Base-by-base conservation (phyloP, 495 filamentous ascomycete genomes). In the Corynascus novoguineensis region DNA sequence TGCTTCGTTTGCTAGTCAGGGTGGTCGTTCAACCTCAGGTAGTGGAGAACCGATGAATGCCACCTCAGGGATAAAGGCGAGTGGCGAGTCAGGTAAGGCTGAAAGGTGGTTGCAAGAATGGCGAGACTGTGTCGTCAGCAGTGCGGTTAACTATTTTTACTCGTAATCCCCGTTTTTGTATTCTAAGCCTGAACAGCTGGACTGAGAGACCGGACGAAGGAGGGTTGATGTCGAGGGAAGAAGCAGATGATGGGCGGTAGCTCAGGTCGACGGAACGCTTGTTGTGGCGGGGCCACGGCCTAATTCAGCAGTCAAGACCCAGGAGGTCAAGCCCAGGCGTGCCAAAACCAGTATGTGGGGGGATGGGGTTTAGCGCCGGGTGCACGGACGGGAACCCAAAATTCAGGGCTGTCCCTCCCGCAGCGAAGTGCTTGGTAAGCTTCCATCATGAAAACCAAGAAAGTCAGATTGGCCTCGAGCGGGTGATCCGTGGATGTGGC, bases 371-470 rank as follows among this genome's bases (percentile, higher is more conserved):
- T n/a, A 42, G 22, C 34, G 38, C 44, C 40, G 27, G 44, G 47
- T 48, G 58, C 58, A 60, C 58, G 53, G 58, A 55, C 58, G 38
- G 27, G 38, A 28, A 21, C 14, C 35, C 37, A 24, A 46, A 58
- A 58, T 58, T 58, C 56, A 58, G 48, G 48, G 56, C 24, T 48
- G 19, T 21, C 29, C 22, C 24, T 22, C 9, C 17, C 37, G n/a
- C 37, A 7, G 17, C 9, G 5, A 10, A 45, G 38, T 45, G 51
- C n/a, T 54, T 54, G 37, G 51, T 53, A 42, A 53, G 50, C 37
- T 8, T n/a, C 7, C 17, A 12, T 38, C 8, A 3, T 17, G 28
- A 19, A 35, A 50, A 11, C n/a, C 22, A 50, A 46, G 25, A 27
- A 27, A n/a, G n/a, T n/a, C n/a, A n/a, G n/a, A n/a, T n/a, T n/a